These are phyloP conservation scores for Blumeriella jaapii DNA, from an alignment of 2,329 filamentous ascomycete species.

Conservation along the genomic window DNA sequence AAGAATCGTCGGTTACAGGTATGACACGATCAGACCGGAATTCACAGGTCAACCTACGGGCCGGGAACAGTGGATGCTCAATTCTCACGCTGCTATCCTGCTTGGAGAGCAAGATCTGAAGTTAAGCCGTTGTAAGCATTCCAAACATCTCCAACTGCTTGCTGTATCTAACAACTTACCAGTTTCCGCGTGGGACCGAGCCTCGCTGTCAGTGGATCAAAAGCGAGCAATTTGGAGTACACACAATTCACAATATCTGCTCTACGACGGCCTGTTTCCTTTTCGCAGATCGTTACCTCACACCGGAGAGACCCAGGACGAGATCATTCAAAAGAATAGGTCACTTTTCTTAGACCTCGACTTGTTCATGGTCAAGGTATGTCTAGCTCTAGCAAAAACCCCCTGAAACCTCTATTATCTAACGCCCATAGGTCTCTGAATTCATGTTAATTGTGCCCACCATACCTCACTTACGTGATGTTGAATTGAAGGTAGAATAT, in stretches of 20 bases:
- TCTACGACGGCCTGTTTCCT: slow-evolving; percentile 40
- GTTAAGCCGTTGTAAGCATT: slow-evolving; percentile 44
- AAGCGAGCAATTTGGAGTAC: slow-evolving; percentile 50
- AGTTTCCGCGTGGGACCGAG: slow-evolving; percentile 49
- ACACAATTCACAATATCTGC: slow-evolving; percentile 44
- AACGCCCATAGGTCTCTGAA: slow-evolving; percentile 41
- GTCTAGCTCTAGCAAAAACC: slow-evolving; percentile 8
- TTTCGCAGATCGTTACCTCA: slow-evolving; percentile 41
- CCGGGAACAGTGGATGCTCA: slow-evolving; percentile 56
- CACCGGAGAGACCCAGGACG: slow-evolving; percentile 9
- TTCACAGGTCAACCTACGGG: slow-evolving; percentile 42
- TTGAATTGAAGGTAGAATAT: slow-evolving; percentile 47
- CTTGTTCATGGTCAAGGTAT: slow-evolving; percentile 57
- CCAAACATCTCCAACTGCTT: slow-evolving; percentile 2
- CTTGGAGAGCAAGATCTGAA: slow-evolving; percentile 52
- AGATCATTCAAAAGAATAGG: slow-evolving; percentile 16
- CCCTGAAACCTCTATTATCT: slow-evolving; percentile 7
- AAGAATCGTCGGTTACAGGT: slow-evolving; percentile 48
- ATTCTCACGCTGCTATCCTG: slow-evolving; percentile 50
- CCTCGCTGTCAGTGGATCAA: slow-evolving; percentile 40
- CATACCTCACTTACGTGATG: slow-evolving; percentile 44
- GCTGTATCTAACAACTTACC: slow-evolving; percentile 9
- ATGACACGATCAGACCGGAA: slow-evolving; percentile 47
- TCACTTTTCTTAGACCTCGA: slow-evolving; percentile 39
- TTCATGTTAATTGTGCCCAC: slow-evolving; percentile 47